phyloP scores from a whole-genome alignment of 1,284 basidiomycete genomes.

The Hemileia vastatrix region DNA sequence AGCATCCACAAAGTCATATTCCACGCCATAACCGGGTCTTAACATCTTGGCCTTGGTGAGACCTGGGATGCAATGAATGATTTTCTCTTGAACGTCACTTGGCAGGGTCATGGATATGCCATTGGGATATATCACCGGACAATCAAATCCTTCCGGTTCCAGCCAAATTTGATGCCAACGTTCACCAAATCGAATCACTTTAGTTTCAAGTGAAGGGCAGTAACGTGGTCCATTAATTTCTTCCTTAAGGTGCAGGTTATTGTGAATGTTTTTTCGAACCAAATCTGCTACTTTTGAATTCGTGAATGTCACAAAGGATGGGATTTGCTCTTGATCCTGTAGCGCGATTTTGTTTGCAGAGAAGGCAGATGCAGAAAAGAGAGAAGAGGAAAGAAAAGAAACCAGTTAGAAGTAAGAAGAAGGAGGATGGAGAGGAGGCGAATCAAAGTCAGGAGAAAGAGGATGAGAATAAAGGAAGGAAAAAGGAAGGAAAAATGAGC shows the following conservation, averaged over 20 bases:
- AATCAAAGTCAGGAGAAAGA: too few relatives aligned
- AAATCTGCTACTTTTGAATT: slow-evolving; percentile 62
- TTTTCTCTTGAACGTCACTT: slow-evolving; percentile 63
- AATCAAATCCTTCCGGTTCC: slow-evolving; percentile 80
- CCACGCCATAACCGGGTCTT: slow-evolving; percentile 76
- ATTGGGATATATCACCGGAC: slow-evolving; percentile 74
- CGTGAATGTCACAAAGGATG: slow-evolving; percentile 65
- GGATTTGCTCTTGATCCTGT: slow-evolving; percentile 57
- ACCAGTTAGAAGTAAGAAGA: too few relatives aligned
- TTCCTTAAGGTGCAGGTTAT: slow-evolving; percentile 74
- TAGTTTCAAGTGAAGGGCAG: slow-evolving; percentile 78
- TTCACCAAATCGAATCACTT: slow-evolving; percentile 65
- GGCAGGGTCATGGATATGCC: slow-evolving; percentile 77
- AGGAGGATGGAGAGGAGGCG: too few relatives aligned
- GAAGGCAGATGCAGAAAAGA: too few relatives aligned
- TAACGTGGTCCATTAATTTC: slow-evolving; percentile 79
- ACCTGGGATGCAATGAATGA: slow-evolving; percentile 72
- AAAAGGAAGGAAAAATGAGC: too few relatives aligned
- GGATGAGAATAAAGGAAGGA: too few relatives aligned
- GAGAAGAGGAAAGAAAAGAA: too few relatives aligned
- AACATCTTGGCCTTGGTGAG: slow-evolving; percentile 71
- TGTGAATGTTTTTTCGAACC: slow-evolving; percentile 61
- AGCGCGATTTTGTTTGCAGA: too few relatives aligned
- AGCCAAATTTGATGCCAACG: slow-evolving; percentile 73
- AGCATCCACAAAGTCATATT: slow-evolving; percentile 83